phyloP scores from a whole-genome alignment of 2,329 filamentous ascomycete genomes.

The Leptodontidium sp. region DNA sequence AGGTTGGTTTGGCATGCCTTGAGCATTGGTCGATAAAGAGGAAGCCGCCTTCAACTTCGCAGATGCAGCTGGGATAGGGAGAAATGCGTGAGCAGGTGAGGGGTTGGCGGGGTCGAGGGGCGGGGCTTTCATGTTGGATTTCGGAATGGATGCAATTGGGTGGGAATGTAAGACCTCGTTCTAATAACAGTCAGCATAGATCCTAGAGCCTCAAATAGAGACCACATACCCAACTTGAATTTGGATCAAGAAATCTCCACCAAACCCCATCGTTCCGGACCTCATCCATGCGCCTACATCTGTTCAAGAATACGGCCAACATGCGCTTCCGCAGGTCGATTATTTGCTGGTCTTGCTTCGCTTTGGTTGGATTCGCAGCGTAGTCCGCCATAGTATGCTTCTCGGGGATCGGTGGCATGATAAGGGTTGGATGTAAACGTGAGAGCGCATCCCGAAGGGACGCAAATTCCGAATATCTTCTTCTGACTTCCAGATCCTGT shows the following conservation, averaged over 20 bases:
- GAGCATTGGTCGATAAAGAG: constrained; percentile 51
- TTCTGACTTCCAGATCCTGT: constrained; percentile 92
- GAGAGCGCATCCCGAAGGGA: constrained; percentile 89
- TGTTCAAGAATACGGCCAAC: constrained; percentile 93
- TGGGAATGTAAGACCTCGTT: constrained; percentile 95
- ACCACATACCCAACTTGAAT: constrained; percentile 89
- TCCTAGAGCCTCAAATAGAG: not conserved
- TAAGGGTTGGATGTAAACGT: constrained; percentile 90
- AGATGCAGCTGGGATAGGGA: constrained; percentile 85
- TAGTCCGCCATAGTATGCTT: constrained; percentile 99
- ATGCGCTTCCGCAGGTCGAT: constrained; percentile 97
- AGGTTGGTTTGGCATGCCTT: constrained; percentile 63
- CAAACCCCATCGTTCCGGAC: constrained; percentile 93
- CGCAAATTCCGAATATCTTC: constrained; percentile 95
- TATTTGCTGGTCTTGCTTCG: constrained; percentile 96
- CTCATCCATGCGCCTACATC: constrained; percentile 91
- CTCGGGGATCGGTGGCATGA: constrained; percentile 96
- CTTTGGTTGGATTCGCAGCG: constrained; percentile 95
- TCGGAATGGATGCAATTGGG: constrained; percentile 89
- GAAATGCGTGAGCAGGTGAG: constrained; percentile 82
- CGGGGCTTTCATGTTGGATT: constrained; percentile 94
- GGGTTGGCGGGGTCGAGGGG: constrained; percentile 95
- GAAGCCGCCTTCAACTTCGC: constrained; percentile 76
- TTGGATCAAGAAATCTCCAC: constrained; percentile 97
- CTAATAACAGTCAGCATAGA: constrained; percentile 56